phyloP scores from a whole-genome alignment of 2,329 filamentous ascomycete species.

The Harringtonia lauricola region DNA sequence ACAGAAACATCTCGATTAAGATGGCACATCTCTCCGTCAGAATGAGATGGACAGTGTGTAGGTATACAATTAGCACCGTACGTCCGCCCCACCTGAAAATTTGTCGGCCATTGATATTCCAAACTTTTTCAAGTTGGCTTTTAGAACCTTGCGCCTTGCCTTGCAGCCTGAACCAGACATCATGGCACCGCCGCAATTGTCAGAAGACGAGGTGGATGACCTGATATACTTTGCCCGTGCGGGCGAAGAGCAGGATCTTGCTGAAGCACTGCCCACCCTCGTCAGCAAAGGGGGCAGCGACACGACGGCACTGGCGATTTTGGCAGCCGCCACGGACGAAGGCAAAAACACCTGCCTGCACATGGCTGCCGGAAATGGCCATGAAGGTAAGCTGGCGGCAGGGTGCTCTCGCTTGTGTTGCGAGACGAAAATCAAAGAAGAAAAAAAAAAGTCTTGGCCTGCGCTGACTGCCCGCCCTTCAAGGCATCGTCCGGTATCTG shows the following conservation, averaged over 20 bases:
- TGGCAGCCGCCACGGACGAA: conserved; percentile 55
- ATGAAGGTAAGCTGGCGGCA: conserved; percentile 50
- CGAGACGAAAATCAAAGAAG: not conserved
- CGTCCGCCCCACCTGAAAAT: not conserved
- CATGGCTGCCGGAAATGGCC: conserved; percentile 87
- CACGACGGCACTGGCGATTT: conserved; percentile 51
- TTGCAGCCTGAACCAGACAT: not conserved
- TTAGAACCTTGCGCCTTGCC: conserved; percentile 15
- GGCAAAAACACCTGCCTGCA: conserved; percentile 76
- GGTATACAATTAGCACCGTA: not conserved
- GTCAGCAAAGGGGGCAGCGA: conserved; percentile 48
- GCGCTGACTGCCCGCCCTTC: not conserved
- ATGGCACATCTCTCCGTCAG: too few relatives aligned
- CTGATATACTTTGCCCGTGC: conserved; percentile 77
- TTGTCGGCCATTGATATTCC: not conserved
- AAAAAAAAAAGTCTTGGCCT: not conserved
- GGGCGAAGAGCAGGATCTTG: conserved; percentile 63
- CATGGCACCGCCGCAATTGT: conserved; percentile 33
- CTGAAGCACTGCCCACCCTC: conserved; percentile 44
- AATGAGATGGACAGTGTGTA: too few relatives aligned
- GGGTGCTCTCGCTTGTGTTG: not conserved
- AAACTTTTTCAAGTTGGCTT: not conserved
- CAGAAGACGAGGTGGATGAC: conserved; percentile 79
- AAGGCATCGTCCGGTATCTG: conserved; percentile 34
- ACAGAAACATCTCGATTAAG: too few relatives aligned